Evolutionary conservation across 352 stramenopile species (phyloP).

Genomic region (Phytophthora lateralis): DNA sequence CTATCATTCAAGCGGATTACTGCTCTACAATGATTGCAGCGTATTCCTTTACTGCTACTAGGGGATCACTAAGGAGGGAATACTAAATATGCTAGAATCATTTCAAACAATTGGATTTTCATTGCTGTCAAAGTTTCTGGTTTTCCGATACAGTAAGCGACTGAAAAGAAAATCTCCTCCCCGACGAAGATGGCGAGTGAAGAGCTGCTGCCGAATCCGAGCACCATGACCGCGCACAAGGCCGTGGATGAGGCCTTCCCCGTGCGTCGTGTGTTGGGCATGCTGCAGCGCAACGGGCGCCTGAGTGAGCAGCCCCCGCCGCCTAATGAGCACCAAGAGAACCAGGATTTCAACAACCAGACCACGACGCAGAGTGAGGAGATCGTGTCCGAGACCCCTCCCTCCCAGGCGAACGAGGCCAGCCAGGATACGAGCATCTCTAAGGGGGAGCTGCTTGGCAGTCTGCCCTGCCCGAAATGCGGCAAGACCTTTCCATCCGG

Average conservation of each 20-base stretch:
- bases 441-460: constrained; percentile 3
- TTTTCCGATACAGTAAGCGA: background rate
- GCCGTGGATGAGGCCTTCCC: constrained; percentile 15
- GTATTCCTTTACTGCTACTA: constrained; percentile 4
- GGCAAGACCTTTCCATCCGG: constrained; percentile 15
- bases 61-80: background rate
- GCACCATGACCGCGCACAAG: constrained; percentile 1
- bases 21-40: constrained; percentile 16
- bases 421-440: background rate
- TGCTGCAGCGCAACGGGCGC: constrained; percentile 19
- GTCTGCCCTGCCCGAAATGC: constrained; percentile 13
- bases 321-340: constrained; percentile 12
- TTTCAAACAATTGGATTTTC: background rate
- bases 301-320: constrained; percentile 11
- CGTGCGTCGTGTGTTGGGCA: constrained; percentile 10
- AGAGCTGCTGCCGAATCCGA: constrained; percentile 11
- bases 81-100: constrained; percentile 10
- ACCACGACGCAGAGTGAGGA: constrained; percentile 8
- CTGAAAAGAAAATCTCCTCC: constrained; percentile 19
- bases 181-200: constrained; percentile 21
- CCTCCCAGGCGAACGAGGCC: constrained; percentile 14
- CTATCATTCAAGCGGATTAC: background rate
- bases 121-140: background rate
- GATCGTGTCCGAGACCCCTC: constrained; percentile 14
- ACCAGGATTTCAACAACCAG: constrained; percentile 11